Evolutionary conservation across 2,329 filamentous ascomycete species (phyloP).

Genomic region (Pseudopithomyces chartarum): DNA sequence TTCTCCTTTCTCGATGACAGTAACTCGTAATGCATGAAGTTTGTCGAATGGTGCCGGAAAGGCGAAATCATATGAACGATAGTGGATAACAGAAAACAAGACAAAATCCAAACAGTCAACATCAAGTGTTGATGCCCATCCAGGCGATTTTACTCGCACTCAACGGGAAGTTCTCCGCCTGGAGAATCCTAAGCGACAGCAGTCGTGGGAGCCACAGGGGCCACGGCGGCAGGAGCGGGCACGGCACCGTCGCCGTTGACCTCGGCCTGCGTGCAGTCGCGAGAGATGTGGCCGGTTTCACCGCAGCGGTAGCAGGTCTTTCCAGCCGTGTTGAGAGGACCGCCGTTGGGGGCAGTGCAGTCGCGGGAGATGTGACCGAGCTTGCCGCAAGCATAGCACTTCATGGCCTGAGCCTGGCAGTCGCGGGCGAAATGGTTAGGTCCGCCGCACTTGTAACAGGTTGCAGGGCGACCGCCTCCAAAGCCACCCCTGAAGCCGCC

Average conservation of each 20-base stretch:
- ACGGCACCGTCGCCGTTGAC: slow-evolving; percentile 49
- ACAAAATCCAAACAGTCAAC: slow-evolving; percentile 17
- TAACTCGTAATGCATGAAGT: slow-evolving; percentile 45
- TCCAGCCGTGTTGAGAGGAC: slow-evolving; percentile 90
- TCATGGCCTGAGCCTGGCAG: slow-evolving; percentile 98
- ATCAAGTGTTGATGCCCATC: slow-evolving; percentile 8
- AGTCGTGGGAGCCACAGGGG: slow-evolving; percentile 49
- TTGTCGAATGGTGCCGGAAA: slow-evolving; percentile 40
- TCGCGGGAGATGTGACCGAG: slow-evolving; percentile 86
- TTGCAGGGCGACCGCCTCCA: slow-evolving; percentile 67
- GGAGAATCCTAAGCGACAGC: slow-evolving; percentile 38
- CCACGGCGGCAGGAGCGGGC: slow-evolving; percentile 36
- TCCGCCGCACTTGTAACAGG: slow-evolving; percentile 74
- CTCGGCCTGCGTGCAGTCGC: slow-evolving; percentile 85
- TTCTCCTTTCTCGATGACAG: slow-evolving; percentile 34
- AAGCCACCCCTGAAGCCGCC: slow-evolving; percentile 74
- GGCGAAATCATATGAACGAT: slow-evolving; percentile 32
- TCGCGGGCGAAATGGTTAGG: slow-evolving; percentile 99
- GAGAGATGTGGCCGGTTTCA: slow-evolving; percentile 92
- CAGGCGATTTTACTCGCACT: slow-evolving; percentile 26
- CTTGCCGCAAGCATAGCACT: slow-evolving; percentile 97
- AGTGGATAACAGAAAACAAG: slow-evolving; percentile 26
- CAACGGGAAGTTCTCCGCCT: background rate
- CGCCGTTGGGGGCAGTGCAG: slow-evolving; percentile 95
- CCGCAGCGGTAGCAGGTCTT: slow-evolving; percentile 99